phyloP scores from a whole-genome alignment of 1,139 yeast species.

The Arxiozyma heterogenica region DNA sequence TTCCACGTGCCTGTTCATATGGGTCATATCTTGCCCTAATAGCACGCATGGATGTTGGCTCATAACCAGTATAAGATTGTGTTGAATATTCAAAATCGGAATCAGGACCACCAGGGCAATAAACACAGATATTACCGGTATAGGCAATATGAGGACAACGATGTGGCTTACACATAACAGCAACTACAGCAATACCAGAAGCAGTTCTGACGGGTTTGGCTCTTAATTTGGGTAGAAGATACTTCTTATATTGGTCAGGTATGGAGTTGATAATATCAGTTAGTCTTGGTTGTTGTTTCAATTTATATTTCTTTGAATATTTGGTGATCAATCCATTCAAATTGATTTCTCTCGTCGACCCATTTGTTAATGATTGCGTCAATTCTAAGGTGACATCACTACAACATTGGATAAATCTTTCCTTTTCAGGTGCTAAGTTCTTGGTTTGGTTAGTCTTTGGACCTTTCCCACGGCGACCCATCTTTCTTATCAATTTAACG shows the following conservation, averaged over 20 bases:
- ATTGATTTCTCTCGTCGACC: slow-evolving; percentile 68
- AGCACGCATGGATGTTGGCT: slow-evolving; percentile 98
- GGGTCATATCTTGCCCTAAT: slow-evolving; percentile 97
- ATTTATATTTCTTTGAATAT: slow-evolving; percentile 79
- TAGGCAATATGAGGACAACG: slow-evolving; percentile 99
- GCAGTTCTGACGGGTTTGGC: slow-evolving; percentile 99
- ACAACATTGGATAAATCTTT: slow-evolving; percentile 85
- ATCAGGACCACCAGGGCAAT: slow-evolving; percentile 99
- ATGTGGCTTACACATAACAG: slow-evolving; percentile 98
- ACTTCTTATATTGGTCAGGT: slow-evolving; percentile 92
- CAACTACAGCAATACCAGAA: slow-evolving; percentile 96
- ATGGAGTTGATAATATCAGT: slow-evolving; percentile 92
- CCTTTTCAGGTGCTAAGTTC: slow-evolving; percentile 76
- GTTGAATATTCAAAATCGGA: slow-evolving; percentile 96
- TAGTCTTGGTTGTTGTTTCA: slow-evolving; percentile 85
- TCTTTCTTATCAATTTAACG: slow-evolving; percentile 5
- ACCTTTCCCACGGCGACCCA: slow-evolving; percentile 33
- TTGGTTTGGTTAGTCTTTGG: slow-evolving; percentile 37
- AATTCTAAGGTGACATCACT: slow-evolving; percentile 86
- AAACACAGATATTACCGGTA: slow-evolving; percentile 96
- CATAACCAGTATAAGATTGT: slow-evolving; percentile 96
- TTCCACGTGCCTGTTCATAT: slow-evolving; percentile 95
- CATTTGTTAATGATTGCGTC: slow-evolving; percentile 55
- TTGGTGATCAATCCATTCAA: slow-evolving; percentile 82
- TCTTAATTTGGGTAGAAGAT: slow-evolving; percentile 81